phyloP scores from a whole-genome alignment of 345 rosid genomes.

The Citrus reticulata region DNA sequence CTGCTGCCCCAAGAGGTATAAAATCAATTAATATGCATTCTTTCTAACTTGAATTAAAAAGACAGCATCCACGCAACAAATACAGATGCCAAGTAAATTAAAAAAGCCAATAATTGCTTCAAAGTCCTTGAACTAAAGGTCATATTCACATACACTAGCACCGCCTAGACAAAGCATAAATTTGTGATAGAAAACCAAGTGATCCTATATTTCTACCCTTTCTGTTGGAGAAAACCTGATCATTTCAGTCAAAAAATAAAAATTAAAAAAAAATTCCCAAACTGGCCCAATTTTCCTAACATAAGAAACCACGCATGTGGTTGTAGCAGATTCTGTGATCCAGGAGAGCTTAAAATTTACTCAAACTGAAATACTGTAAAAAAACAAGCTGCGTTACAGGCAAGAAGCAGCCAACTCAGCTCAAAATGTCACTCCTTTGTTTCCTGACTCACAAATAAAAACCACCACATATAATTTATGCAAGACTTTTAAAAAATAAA shows the following conservation, averaged over 20 bases:
- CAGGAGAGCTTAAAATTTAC: not conserved
- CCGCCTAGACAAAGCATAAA: not conserved
- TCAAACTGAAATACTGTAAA: not conserved
- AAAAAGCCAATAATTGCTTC: not conserved
- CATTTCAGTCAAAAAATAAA: not conserved
- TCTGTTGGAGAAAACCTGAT: not conserved
- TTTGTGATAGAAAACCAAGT: not conserved
- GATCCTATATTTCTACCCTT: not conserved
- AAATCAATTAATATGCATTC: not conserved
- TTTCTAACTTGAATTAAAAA: not conserved
- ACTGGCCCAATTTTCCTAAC: not conserved
- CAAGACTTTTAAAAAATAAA: not conserved
- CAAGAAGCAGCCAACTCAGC: not conserved
- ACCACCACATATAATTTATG: not conserved
- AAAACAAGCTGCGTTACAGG: not conserved
- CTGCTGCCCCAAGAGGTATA: conserved; percentile 3
- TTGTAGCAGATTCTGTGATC: not conserved
- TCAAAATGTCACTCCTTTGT: not conserved
- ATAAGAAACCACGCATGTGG: not conserved
- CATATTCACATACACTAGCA: not conserved
- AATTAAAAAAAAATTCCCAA: not conserved
- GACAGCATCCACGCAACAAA: not conserved
- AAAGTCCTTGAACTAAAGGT: not conserved
- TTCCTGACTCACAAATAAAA: not conserved
- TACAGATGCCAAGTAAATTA: not conserved